Evolutionary conservation across 768 basidiomycete species (phyloP).

Genomic region (Pleurotus ostreatus): DNA sequence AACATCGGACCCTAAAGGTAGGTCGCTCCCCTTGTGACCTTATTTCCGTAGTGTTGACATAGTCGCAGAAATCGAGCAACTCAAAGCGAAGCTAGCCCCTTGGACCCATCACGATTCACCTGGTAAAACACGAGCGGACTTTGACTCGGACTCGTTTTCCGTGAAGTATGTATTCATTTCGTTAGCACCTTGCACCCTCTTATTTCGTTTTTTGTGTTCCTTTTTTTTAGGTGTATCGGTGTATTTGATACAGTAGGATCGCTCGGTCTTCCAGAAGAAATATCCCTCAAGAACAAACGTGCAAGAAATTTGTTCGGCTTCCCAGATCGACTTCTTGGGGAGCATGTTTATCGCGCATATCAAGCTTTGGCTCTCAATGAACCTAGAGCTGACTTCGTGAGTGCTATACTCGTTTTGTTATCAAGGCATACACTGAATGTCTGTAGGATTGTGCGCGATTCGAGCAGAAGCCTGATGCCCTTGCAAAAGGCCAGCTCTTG

Average conservation of each 20-base stretch:
- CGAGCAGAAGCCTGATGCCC: slow-evolving; percentile 49
- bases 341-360: slow-evolving; percentile 61
- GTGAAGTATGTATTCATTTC: slow-evolving; percentile 45
- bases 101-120: slow-evolving; percentile 52
- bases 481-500: slow-evolving; percentile 51
- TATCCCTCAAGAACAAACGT: slow-evolving; percentile 37
- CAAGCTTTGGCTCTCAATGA: slow-evolving; percentile 73
- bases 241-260: slow-evolving; percentile 81
- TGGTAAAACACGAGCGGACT: slow-evolving; percentile 49
- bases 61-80: slow-evolving; percentile 26
- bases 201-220: not conserved
- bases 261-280: slow-evolving; percentile 64
- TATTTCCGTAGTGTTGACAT: slow-evolving; percentile 14
- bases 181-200: not conserved
- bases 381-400: slow-evolving; percentile 62
- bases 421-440: not conserved
- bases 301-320: slow-evolving; percentile 54
- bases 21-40: not conserved
- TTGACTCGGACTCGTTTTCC: slow-evolving; percentile 45
- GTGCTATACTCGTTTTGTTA: slow-evolving; percentile 15
- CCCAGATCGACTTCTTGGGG: slow-evolving; percentile 51
- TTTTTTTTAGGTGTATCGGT: slow-evolving; percentile 49
- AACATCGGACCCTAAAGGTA: slow-evolving; percentile 41
- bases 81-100: slow-evolving; percentile 42
- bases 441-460: slow-evolving; percentile 59